These are phyloP conservation scores for Podospora fimiseda DNA, from an alignment of 495 filamentous ascomycete species.

Conservation along the genomic window DNA sequence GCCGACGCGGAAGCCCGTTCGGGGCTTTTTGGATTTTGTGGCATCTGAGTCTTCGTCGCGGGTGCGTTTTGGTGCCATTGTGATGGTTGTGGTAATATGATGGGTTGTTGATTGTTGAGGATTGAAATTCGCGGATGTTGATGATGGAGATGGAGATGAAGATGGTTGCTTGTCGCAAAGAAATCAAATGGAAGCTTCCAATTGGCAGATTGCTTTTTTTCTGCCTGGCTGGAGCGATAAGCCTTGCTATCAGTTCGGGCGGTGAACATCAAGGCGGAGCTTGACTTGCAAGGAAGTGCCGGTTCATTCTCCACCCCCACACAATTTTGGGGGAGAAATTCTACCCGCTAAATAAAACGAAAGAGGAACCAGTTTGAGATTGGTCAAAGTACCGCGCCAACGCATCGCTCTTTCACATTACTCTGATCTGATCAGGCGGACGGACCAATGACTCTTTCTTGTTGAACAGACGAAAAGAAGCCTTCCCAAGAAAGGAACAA, in stretches of 20 bases:
- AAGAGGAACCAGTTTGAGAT: not conserved
- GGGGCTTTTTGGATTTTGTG: constrained; percentile 39
- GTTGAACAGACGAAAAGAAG: not conserved
- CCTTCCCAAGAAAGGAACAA: not conserved
- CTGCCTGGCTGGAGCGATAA: constrained; percentile 4
- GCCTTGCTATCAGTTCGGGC: not conserved
- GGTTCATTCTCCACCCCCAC: not conserved
- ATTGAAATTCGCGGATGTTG: not conserved
- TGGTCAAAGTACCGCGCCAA: not conserved
- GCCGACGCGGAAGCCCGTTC: constrained; percentile 62
- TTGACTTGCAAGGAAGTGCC: no score
- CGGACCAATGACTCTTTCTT: not conserved
- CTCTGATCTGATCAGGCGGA: not conserved
- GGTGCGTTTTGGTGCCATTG: constrained; percentile 61
- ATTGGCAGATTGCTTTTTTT: constrained; percentile 1
- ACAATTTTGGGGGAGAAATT: not conserved
- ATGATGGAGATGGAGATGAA: not conserved
- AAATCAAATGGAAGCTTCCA: no score
- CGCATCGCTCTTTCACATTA: not conserved
- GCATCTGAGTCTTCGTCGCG: constrained; percentile 44
- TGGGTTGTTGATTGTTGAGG: not conserved
- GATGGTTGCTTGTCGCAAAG: no score
- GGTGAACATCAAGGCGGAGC: no score
- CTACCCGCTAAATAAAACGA: not conserved
- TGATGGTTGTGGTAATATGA: not conserved